phyloP scores from a whole-genome alignment of 805 yeast species.

The Komagataella pseudopastoris region DNA sequence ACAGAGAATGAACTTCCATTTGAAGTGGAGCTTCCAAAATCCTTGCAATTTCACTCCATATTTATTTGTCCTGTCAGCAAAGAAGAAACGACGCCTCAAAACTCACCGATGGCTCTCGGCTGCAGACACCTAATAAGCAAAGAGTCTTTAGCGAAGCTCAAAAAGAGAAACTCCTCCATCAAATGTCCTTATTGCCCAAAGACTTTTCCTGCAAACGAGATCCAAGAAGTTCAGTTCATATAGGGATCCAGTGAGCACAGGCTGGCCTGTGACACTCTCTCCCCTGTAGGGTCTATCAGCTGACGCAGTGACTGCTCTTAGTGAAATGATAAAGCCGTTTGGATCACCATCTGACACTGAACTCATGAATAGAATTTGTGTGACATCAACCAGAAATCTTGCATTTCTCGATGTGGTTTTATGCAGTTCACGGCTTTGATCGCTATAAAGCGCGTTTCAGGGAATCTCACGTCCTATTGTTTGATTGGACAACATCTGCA shows the following conservation, averaged over 20 bases:
- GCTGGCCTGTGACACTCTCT: background rate
- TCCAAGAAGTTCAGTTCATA: background rate
- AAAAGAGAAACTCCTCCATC: slow-evolving; percentile 28
- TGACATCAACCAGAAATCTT: background rate
- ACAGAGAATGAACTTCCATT: slow-evolving; percentile 48
- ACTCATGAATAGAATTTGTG: background rate
- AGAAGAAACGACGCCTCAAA: slow-evolving; percentile 43
- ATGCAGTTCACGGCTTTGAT: background rate
- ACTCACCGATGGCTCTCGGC: slow-evolving; percentile 51
- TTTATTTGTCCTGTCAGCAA: slow-evolving; percentile 63
- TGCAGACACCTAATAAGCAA: slow-evolving; percentile 51
- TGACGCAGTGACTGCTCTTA: background rate
- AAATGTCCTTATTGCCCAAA: slow-evolving; percentile 65
- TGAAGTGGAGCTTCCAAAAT: slow-evolving; percentile 40
- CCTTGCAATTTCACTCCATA: slow-evolving; percentile 45
- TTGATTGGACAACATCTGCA: background rate
- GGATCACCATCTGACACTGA: background rate
- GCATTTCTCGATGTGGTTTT: background rate
- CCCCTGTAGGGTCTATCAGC: background rate
- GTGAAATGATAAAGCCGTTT: background rate
- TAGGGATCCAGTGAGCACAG: background rate
- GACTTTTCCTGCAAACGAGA: background rate
- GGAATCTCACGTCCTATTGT: background rate
- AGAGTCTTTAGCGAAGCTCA: slow-evolving; percentile 35
- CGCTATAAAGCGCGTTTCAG: background rate